Evolutionary conservation across 192 early-diverging fungal species (phyloP), one percentile per base, ranked within the genome.

Genomic region (Backusella westeae): DNA sequence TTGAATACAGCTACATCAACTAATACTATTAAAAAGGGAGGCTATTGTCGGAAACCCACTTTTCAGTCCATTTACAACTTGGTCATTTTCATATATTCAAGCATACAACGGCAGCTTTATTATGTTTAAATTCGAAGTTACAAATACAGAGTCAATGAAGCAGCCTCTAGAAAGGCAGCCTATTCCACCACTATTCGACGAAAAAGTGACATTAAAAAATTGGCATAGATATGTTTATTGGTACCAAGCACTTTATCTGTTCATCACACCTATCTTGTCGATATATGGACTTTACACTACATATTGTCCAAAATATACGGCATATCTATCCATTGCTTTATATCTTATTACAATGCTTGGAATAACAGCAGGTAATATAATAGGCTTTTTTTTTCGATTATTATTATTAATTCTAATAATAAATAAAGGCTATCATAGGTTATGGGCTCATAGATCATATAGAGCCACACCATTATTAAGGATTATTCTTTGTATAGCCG

Each of bases 281-380:
- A 74, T 96, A 21, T 96, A 96, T 76, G 94, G 94, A 68, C 46
- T 92, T 65, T 79, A 89, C 34, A 94, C 89, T 49, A 93, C 93
- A 10, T 82, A 86, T 34, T 73, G 96, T 67, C 81, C 75, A 41
- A 56, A 67, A n/a, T 89, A 92, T 83, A 98, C 96, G 10, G 77
- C 90, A 53, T 70, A 91, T 72, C 94, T 91, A 84, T 71, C 90
- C 1, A 38, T 91, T 17, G 41, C 85, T 19, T 94, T 89, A 71
- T 96, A 96, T 76, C 90, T 90, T 72, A 78, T 89, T 53, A 95
- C 95, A 9, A 94, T 93, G 0, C 80, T 96, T 52, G 95, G 96
- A 63, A 93, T 95, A 72, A 95, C 94, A 19, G 93, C 92, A 46
- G 70, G 67, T 36, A 69, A 69, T 23, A 5, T 4, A 3, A 9